Evolutionary conservation across 768 basidiomycete genomes (phyloP), one percentile per base, ranked within the genome.

Genomic region (Lactarius trivialis): DNA sequence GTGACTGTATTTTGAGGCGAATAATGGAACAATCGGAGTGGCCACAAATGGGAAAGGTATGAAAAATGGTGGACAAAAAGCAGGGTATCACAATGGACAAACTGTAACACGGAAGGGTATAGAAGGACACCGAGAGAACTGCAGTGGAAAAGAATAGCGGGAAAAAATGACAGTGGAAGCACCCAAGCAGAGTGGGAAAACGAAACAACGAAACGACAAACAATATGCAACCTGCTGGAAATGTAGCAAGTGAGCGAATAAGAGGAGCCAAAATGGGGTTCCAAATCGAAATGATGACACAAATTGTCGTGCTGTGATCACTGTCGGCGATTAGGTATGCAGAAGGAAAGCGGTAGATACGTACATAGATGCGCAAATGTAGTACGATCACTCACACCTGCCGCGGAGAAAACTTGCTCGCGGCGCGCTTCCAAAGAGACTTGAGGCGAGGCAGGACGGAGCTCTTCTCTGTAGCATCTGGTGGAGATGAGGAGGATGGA

Each of bases 361-460:
- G n/a, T 51, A 51, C 57, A 26, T 30, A 12, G 43, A 56, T 34
- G 55, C 37, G 50, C 12, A 32, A 48, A 15, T 43, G 51, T 19
- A 34, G 30, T 28, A 17, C 43, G 37, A 48, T 7, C 14, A 24
- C 36, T 63, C 58, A 63, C 33, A n/a, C 45, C 3, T 50, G 37
- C 48, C 62, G 48, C 48, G 58, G 26, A 45, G 28, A 24, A 43
- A 63, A 28, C 34, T 55, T 63, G 58, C 58, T 55, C 36, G 58
- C 30, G 30, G 58, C 62, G 15, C 62, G 62, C 62, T 63, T 63
- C 62, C 62, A 63, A 14, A 63, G 37, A 15, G 58, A 59, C 48
- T 63, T 63, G 24, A 63, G 36, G 21, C 28, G 52, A 32, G 57
- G 57, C 6, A 63, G 48, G 37, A 63, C 53, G 15, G 62, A 59